Base-by-base conservation (phyloP, 2,329 filamentous ascomycete genomes). In the Camptophora hylomeconis region DNA sequence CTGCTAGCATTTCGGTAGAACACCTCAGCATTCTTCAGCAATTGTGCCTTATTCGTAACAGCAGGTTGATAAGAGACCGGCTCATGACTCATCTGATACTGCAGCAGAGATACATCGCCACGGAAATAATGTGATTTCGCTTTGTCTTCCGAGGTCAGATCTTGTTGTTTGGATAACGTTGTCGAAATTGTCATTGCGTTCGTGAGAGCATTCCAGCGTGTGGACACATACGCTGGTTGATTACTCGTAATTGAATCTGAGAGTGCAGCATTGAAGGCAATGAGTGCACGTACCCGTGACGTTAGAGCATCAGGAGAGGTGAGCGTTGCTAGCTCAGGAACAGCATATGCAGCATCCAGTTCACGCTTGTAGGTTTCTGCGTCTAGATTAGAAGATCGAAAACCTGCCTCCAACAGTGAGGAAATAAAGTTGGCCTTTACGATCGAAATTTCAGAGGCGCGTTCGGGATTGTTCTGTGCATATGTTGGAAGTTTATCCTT, bases 331-430 rank as follows among this genome's bases (percentile, higher is more conserved):
- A 60, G 35, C 3, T 51, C 51, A 2, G 51, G 42, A 8, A 25
- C 12, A 3, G 46, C 45, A 40, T 60, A 67, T 10, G 56, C 58
- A 13, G 46, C 46, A 21, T 46, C 47, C 12, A 65, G 41, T 26
- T 59, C 53, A 20, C 51, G 45, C 27, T 64, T 55, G 48, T 75
- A 75, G n/a, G 63, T 65, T 20, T 56, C 47, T 12, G 64, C 44
- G 22, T 68, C 60, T 30, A 65, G 62, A 27, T 56, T 50, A 19
- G 58, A 57, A 27, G 52, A 56, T 20, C 65, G 62, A 45, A 70
- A 78, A 27, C 67, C 59, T 2, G 67, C 57, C 37, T 75, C 69
- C 7, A 67, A 61, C 24, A 75, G 48, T 4, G 65, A 63, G 25
- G 62, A 61, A 10, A 65, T 51, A 47, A 77, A 75, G 26, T 60